phyloP scores from a whole-genome alignment of 352 stramenopile genomes.

The Phytophthora hybrid region DNA sequence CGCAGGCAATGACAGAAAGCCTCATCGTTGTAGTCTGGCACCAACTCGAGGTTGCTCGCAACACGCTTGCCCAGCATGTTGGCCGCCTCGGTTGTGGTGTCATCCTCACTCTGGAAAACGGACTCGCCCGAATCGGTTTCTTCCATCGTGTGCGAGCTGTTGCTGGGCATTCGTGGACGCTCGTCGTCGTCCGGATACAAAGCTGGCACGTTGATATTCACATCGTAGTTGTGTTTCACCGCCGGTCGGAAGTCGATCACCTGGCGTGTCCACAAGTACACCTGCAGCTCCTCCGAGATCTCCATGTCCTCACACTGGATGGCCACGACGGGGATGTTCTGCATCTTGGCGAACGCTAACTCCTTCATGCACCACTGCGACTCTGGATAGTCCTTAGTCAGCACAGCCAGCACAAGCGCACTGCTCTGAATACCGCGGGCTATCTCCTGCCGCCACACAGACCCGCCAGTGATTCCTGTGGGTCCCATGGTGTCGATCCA shows the following conservation, averaged over 20 bases:
- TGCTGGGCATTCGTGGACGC: slow-evolving; percentile 22
- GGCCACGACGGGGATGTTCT: slow-evolving; percentile 85
- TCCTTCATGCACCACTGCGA: slow-evolving; percentile 92
- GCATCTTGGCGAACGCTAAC: slow-evolving; percentile 85
- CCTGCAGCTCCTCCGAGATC: slow-evolving; percentile 84
- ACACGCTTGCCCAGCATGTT: slow-evolving; percentile 19
- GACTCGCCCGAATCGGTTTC: slow-evolving; percentile 31
- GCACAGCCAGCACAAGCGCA: slow-evolving; percentile 74
- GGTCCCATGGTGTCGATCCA: slow-evolving; percentile 90
- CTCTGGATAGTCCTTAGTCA: slow-evolving; percentile 79
- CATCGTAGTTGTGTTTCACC: slow-evolving; percentile 36
- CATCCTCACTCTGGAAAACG: slow-evolving; percentile 22
- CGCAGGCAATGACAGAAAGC: slow-evolving; percentile 71
- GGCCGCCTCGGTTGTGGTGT: slow-evolving; percentile 7
- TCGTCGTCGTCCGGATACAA: slow-evolving; percentile 11
- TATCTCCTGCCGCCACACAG: slow-evolving; percentile 86
- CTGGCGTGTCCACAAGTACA: slow-evolving; percentile 89
- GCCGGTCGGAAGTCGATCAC: slow-evolving; percentile 81
- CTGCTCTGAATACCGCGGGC: slow-evolving; percentile 78
- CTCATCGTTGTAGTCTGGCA: slow-evolving; percentile 65
- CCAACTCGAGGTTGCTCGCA: slow-evolving; percentile 36
- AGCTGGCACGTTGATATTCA: slow-evolving; percentile 4
- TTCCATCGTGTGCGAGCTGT: slow-evolving; percentile 38
- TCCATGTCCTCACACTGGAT: slow-evolving; percentile 87
- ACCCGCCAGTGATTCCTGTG: slow-evolving; percentile 80